phyloP scores from a whole-genome alignment of 1,284 basidiomycete species.

The Pholiota adiposa region DNA sequence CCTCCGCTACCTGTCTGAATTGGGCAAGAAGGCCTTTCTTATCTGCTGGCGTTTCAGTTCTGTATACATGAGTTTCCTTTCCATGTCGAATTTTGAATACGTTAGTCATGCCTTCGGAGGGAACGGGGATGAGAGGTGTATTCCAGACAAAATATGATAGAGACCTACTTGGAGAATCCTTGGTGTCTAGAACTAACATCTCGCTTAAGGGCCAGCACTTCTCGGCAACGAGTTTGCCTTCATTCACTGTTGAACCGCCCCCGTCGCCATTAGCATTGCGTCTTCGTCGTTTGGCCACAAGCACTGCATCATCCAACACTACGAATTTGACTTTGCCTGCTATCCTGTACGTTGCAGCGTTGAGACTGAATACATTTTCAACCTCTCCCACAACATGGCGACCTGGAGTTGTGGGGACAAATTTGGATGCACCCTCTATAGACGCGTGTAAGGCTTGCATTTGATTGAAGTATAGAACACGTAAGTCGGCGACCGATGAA shows the following conservation, averaged over 20 bases:
- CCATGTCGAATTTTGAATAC: constrained; percentile 95
- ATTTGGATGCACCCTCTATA: constrained; percentile 97
- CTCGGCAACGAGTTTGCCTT: constrained; percentile 88
- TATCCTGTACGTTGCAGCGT: constrained; percentile 95
- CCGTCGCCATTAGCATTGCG: constrained; percentile 50
- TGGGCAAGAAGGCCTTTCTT: constrained; percentile 87
- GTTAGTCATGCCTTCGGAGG: constrained; percentile 81
- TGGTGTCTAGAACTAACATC: constrained; percentile 93
- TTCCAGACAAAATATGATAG: neutral
- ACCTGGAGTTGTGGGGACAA: constrained; percentile 88
- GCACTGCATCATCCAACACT: constrained; percentile 88
- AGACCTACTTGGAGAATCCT: constrained; percentile 84
- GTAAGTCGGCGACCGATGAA: constrained; percentile 91
- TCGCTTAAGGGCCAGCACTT: constrained; percentile 91
- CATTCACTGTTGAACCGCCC: constrained; percentile 40
- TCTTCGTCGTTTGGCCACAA: constrained; percentile 77
- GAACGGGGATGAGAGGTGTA: constrained; percentile 3
- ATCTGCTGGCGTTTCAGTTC: constrained; percentile 80
- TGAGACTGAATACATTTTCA: constrained; percentile 84
- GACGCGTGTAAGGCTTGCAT: constrained; percentile 90
- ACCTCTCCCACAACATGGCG: constrained; percentile 91
- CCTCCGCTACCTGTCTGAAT: constrained; percentile 92
- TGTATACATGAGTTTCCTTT: constrained; percentile 94
- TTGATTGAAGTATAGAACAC: constrained; percentile 92
- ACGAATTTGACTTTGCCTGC: constrained; percentile 89